phyloP scores from a whole-genome alignment of 768 basidiomycete species.

The Russula sp. region DNA sequence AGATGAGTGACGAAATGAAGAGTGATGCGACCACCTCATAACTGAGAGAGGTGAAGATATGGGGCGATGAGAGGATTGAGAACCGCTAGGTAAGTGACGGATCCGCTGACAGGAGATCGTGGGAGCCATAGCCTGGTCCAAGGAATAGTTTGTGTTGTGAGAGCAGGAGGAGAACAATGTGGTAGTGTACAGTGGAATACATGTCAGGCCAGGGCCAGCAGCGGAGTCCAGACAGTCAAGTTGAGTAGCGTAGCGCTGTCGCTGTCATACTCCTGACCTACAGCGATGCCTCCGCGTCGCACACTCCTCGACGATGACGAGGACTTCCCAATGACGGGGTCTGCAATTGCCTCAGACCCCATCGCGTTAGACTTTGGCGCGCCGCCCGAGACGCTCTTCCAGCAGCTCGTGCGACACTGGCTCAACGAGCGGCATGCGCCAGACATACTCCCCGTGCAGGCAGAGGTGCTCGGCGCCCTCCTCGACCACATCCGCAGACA shows the following conservation, averaged over 20 bases:
- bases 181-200: conserved; percentile 3
- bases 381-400: conserved; percentile 49
- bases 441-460: conserved; percentile 69
- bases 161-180: conserved; percentile 4
- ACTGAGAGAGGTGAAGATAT: neutral
- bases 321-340: conserved; percentile 17
- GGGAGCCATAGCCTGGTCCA: conserved; percentile 11
- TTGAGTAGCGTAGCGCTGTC: neutral
- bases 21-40: neutral
- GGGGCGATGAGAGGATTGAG: neutral
- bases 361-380: conserved; percentile 12
- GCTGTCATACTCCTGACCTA: neutral
- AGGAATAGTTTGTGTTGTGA: conserved; percentile 15
- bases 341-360: neutral
- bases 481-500: conserved; percentile 76
- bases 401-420: conserved; percentile 74
- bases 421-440: conserved; percentile 80
- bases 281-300: conserved; percentile 18
- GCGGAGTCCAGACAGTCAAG: neutral
- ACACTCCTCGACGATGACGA: conserved; percentile 19
- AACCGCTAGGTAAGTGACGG: neutral
- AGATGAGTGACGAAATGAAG: neutral
- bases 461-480: conserved; percentile 53
- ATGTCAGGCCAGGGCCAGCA: neutral
- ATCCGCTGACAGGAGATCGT: conserved; percentile 7